Conservation (phyloP, 495 filamentous ascomycete species). For the Daldinia decipiens region DNA sequence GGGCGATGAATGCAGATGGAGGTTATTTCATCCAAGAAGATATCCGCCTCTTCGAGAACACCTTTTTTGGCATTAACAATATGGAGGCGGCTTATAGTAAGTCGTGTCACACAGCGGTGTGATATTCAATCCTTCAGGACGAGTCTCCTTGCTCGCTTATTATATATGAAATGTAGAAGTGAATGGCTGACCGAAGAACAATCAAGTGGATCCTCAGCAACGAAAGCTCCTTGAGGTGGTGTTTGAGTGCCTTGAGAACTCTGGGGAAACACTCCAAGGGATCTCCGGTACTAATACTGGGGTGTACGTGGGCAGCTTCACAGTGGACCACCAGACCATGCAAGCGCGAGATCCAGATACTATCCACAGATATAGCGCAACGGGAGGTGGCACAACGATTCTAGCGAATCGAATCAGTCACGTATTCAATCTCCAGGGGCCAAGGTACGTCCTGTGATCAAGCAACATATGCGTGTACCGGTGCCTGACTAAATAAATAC, state of each 20-base stretch:
- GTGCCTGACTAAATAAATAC: neutral
- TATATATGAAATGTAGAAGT: neutral
- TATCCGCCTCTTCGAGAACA: slow-evolving; percentile 28
- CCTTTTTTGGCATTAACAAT: slow-evolving; percentile 34
- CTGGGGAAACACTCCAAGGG: slow-evolving; percentile 55
- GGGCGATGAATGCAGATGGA: neutral
- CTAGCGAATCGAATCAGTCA: slow-evolving; percentile 65
- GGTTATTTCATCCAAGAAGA: slow-evolving; percentile 34
- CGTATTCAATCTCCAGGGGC: slow-evolving; percentile 61
- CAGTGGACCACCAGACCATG: slow-evolving; percentile 50
- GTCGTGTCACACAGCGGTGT: neutral
- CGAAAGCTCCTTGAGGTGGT: slow-evolving; percentile 56
- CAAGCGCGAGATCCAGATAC: slow-evolving; percentile 52
- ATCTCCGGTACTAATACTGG: slow-evolving; percentile 77
- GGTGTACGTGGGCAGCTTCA: slow-evolving; percentile 42
- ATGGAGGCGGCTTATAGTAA: slow-evolving; percentile 18
- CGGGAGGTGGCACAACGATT: slow-evolving; percentile 46
- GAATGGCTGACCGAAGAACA: neutral
- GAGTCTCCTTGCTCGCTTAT: neutral
- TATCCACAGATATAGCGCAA: slow-evolving; percentile 51
- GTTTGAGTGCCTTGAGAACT: slow-evolving; percentile 55
- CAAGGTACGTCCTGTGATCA: slow-evolving; percentile 36
- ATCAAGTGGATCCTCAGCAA: slow-evolving; percentile 50
- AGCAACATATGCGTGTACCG: neutral
- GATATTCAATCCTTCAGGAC: neutral